A percentile compares a stretch with the other conserved stretches of the same genome.
These are phyloP conservation scores for Calamus simplicifolius DNA, from an alignment of 176 grass and related monocot species.

Conservation along the genomic window DNA sequence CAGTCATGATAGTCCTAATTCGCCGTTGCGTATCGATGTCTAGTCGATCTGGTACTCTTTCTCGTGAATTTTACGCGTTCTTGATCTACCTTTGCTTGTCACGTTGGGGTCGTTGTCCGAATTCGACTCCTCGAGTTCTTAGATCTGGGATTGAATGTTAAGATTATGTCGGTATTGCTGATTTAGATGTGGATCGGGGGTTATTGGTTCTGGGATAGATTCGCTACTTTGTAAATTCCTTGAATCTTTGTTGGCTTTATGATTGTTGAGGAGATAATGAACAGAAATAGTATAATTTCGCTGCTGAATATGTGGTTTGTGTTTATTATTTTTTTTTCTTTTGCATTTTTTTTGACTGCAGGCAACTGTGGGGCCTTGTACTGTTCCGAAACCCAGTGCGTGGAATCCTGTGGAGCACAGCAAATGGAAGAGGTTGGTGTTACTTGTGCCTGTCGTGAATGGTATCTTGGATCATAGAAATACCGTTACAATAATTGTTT, in stretches of 20 bases:
- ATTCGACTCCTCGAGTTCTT: too few species aligned
- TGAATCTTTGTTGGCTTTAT: too few species aligned
- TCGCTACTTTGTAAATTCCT: too few species aligned
- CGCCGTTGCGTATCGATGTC: background rate
- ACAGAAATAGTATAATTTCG: background rate
- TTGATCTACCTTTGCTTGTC: too few species aligned
- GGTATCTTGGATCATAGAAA: too few species aligned
- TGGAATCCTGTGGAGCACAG: slow-evolving; percentile 11
- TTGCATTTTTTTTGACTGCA: background rate
- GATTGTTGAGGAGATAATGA: background rate
- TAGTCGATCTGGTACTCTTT: background rate
- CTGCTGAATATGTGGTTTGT: background rate
- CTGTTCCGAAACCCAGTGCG: slow-evolving; percentile 8
- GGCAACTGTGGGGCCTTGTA: slow-evolving; percentile 12
- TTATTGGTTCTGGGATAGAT: too few species aligned
- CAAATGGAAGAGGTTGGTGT: slow-evolving; percentile 15
- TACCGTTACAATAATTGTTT: too few species aligned
- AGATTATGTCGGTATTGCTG: too few species aligned
- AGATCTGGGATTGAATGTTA: too few species aligned
- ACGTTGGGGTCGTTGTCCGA: too few species aligned
- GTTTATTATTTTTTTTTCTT: background rate
- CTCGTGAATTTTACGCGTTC: background rate
- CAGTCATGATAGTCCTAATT: background rate
- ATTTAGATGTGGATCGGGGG: too few species aligned
- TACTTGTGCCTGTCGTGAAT: background rate